Percentiles rank a stretch among this genome's conserved stretches.
phyloP scores from a whole-genome alignment of 495 filamentous ascomycete species.

The Ramalina peruviana region DNA sequence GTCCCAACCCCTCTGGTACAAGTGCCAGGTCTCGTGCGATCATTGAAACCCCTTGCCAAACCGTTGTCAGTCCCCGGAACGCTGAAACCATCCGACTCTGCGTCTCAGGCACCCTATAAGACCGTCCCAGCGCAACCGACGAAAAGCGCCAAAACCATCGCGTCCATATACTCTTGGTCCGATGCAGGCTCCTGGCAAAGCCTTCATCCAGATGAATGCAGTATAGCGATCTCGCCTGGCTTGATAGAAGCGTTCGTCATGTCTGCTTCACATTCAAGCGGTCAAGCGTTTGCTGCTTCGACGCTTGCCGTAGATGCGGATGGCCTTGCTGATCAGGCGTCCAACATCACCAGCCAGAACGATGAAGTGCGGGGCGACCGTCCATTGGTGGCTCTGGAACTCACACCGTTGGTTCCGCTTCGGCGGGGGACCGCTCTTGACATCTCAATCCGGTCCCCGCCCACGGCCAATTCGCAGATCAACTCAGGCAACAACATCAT shows the following conservation, averaged over 20 bases:
- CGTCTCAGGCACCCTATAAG: conserved; percentile 51
- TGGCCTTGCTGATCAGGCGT: conserved; percentile 15
- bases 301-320: conserved; percentile 8
- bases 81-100: conserved; percentile 61
- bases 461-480: conserved; percentile 54
- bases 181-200: conserved; percentile 70
- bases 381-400: conserved; percentile 63
- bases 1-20: conserved; percentile 24
- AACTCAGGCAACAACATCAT: conserved; percentile 64
- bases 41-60: not conserved
- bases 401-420: conserved; percentile 79
- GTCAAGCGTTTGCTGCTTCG: conserved; percentile 10
- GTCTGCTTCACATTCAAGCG: conserved; percentile 31
- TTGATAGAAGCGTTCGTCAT: conserved; percentile 73
- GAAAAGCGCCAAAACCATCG: conserved; percentile 52
- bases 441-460: conserved; percentile 79
- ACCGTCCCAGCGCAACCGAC: conserved; percentile 39
- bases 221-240: conserved; percentile 67
- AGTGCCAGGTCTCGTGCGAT: conserved; percentile 6
- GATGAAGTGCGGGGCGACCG: conserved; percentile 30
- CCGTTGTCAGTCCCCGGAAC: conserved; percentile 30
- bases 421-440: conserved; percentile 83
- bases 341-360: conserved; percentile 23
- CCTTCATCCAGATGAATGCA: conserved; percentile 60
- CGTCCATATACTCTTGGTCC: conserved; percentile 75